A percentile compares a stretch with the other conserved stretches of the same genome.
Conservation (phyloP, 2,329 filamentous ascomycete species). For the Talaromyces islandicus region DNA sequence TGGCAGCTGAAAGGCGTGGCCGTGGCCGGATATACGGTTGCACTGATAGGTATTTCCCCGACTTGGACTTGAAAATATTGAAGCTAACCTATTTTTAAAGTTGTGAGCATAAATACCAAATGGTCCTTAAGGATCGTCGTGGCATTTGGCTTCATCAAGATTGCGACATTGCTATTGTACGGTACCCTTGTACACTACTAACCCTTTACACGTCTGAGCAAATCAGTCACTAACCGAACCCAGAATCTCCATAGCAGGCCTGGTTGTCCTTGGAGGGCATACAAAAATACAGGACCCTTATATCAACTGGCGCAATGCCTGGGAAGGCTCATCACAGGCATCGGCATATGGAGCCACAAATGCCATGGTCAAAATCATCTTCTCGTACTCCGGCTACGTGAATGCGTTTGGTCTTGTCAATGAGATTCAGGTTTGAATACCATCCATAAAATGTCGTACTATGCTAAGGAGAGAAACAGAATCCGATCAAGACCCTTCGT, state of each 20-base stretch:
- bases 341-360: constrained; percentile 47
- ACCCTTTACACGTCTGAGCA: not conserved
- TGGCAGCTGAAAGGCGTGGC: constrained; percentile 11
- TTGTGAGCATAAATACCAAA: constrained; percentile 50
- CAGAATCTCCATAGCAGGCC: constrained; percentile 52
- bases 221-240: not conserved
- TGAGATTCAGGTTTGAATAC: constrained; percentile 45
- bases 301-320: constrained; percentile 52
- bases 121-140: constrained; percentile 54
- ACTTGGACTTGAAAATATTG: not conserved
- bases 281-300: constrained; percentile 45
- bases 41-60: constrained; percentile 32
- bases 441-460: not conserved
- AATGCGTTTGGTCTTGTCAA: constrained; percentile 60
- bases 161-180: constrained; percentile 56
- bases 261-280: constrained; percentile 57
- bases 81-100: constrained; percentile 15
- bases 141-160: constrained; percentile 53
- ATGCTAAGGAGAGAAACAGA: constrained; percentile 26
- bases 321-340: constrained; percentile 42
- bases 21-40: constrained; percentile 24
- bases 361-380: constrained; percentile 54
- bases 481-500: constrained; percentile 52
- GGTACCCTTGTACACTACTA: constrained; percentile 10
- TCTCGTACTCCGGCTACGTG: constrained; percentile 52